Conservation (phyloP, 1,284 basidiomycete genomes). For the Rhizoctonia solani region DNA sequence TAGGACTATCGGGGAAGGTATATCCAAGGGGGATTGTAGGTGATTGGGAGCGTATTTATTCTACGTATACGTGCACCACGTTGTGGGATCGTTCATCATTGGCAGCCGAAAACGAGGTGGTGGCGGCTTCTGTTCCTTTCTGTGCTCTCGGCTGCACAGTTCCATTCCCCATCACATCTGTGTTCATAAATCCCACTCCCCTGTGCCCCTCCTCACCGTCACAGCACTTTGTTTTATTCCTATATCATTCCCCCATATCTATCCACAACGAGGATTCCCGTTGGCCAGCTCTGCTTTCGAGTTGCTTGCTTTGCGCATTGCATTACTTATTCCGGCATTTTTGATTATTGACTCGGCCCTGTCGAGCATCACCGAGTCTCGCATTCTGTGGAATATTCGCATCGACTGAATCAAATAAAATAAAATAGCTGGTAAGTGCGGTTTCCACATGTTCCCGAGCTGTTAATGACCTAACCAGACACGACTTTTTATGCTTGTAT, state of each 20-base stretch:
- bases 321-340: conserved; percentile 35
- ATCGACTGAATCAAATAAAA: too few relatives aligned
- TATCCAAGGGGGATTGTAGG: too few relatives aligned
- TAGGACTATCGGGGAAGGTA: too few relatives aligned
- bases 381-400: too few relatives aligned
- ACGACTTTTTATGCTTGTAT: too few relatives aligned
- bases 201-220: conserved; percentile 32
- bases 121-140: conserved; percentile 25
- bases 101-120: conserved; percentile 27
- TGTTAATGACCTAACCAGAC: too few relatives aligned
- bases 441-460: too few relatives aligned
- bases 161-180: conserved; percentile 5
- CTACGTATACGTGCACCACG: conserved; percentile 6
- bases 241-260: conserved; percentile 12
- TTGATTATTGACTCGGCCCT: conserved; percentile 27
- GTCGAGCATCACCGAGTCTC: too few relatives aligned
- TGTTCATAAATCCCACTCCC: conserved; percentile 24
- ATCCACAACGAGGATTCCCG: conserved; percentile 33
- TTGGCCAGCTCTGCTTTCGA: too few relatives aligned
- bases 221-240: not conserved
- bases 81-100: too few relatives aligned
- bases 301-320: conserved; percentile 11
- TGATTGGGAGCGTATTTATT: too few relatives aligned
- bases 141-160: conserved; percentile 15
- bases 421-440: conserved; percentile 25